Base-by-base conservation (phyloP, 768 basidiomycete genomes). In the Leccinum disarticulatum region DNA sequence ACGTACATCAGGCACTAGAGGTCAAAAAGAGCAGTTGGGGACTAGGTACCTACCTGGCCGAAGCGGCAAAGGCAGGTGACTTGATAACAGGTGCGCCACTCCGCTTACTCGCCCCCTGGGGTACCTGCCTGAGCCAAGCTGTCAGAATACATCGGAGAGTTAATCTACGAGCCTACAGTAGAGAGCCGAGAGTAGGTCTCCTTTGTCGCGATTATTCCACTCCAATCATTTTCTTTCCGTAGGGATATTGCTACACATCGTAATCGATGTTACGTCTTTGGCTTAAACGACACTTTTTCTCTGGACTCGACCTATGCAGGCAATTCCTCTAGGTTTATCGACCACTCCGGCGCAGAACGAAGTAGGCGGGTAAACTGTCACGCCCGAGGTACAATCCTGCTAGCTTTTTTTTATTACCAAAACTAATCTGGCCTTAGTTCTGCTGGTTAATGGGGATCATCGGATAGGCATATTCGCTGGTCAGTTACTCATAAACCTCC, bases 141-240 rank as follows among this genome's bases (percentile, higher is more conserved):
- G 4, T 55, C 50, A 90, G 90, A 90, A 72, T 90, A 91, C 59
- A 69, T 80, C 5, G 89, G 89, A 3, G 87, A 91, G 70, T 62
- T 85, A 19, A 79, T 86, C 4, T 80, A 73, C 52, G 78, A 81
- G 28, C 66, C 74, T 0, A 87, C 83, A 1, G 73, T 78, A 6
- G 70, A 75, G 6, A 82, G 80, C 38, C 79, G 87, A 65, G 78
- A 78, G 87, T 86, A 59, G 58, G 82, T 75, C 10, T 25, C 28
- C 3, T 54, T 55, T 56, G 8, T 28, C 25, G 4, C 6, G 30
- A 47, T 30, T 14, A 11, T 53, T 52, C 9, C 25, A 10, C 25
- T 22, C 14, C 27, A 36, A 52, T 27, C 6, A 22, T 59, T 43
- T 27, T 35, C 33, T 11, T 30, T 31, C 5, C 14, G n/a, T n/a